Evolutionary conservation across 192 early-diverging fungal genomes (phyloP).

Genomic region (Linnemannia hyalina): DNA sequence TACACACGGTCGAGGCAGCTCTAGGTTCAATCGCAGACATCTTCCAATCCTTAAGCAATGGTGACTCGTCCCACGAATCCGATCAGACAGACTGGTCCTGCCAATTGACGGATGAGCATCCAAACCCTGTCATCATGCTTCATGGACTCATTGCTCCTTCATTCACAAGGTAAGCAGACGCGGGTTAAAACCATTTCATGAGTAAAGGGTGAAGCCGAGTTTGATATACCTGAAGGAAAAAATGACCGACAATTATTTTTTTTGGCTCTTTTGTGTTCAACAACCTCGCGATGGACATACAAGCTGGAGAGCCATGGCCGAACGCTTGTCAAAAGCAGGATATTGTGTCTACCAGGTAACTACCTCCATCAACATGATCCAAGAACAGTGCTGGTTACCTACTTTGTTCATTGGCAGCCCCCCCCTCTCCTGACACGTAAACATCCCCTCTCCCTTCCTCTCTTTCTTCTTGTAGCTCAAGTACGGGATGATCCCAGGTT

Average conservation of each 20-base stretch:
- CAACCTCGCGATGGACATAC: too few species aligned
- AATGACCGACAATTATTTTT: background rate
- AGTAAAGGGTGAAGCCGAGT: background rate
- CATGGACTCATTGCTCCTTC: conserved; percentile 22
- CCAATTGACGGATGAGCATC: background rate
- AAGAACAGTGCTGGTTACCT: background rate
- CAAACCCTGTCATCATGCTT: conserved; percentile 24
- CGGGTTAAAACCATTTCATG: too few species aligned
- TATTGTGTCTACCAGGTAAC: conserved; percentile 29
- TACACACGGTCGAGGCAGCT: background rate
- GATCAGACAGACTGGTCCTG: conserved; percentile 22
- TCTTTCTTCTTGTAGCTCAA: background rate
- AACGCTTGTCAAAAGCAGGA: background rate
- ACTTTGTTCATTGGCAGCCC: background rate
- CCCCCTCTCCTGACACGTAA: background rate
- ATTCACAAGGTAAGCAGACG: background rate
- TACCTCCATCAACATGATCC: background rate
- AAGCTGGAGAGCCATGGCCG: conserved; percentile 8
- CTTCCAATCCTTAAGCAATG: background rate
- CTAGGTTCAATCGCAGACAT: background rate
- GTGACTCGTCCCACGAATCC: background rate
- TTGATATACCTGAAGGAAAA: background rate
- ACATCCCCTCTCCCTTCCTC: background rate
- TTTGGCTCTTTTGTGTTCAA: background rate
- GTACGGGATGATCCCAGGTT: conserved; percentile 20